A percentile compares a stretch with the other conserved stretches of the same genome.
phyloP scores from a whole-genome alignment of 1,139 yeast species.

The Scheffersomyces lignicola region DNA sequence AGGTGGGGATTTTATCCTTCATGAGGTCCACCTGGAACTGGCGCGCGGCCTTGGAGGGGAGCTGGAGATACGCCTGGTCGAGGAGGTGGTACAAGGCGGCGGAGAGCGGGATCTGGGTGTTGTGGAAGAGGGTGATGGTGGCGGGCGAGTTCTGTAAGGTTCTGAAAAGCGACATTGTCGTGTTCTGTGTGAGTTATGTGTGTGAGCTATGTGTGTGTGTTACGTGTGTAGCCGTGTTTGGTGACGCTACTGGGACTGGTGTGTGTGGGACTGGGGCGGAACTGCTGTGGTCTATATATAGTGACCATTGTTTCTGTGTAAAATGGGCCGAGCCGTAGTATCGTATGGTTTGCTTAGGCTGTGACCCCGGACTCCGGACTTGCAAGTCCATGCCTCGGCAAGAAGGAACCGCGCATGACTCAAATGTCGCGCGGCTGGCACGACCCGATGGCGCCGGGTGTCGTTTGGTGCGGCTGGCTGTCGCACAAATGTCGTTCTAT shows the following conservation, averaged over 20 bases:
- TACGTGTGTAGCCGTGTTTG: no score
- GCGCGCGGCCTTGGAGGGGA: conserved; percentile 16
- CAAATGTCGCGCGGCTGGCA: no score
- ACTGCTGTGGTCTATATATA: no score
- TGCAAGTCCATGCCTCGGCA: background rate
- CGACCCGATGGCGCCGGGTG: no score
- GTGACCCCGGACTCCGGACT: conserved; percentile 2
- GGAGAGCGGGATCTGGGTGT: conserved; percentile 34
- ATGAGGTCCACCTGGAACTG: conserved; percentile 39
- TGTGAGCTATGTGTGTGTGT: no score
- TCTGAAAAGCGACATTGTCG: conserved; percentile 28
- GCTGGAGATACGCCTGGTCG: conserved; percentile 29
- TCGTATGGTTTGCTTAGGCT: background rate
- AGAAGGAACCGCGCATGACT: conserved; percentile 1
- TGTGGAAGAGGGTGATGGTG: conserved; percentile 45
- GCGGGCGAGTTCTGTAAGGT: conserved; percentile 47
- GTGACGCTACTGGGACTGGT: no score
- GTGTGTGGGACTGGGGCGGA: no score
- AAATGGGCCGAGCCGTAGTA: no score
- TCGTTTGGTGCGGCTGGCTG: no score
- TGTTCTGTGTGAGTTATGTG: no score
- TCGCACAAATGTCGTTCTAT: no score
- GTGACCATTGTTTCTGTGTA: no score
- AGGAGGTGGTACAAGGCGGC: conserved; percentile 31
- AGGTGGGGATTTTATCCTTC: conserved; percentile 46